A percentile compares a stretch with the other conserved stretches of the same genome.
phyloP scores from a whole-genome alignment of 1,139 yeast genomes.

The Saccharomyces hybrid region DNA sequence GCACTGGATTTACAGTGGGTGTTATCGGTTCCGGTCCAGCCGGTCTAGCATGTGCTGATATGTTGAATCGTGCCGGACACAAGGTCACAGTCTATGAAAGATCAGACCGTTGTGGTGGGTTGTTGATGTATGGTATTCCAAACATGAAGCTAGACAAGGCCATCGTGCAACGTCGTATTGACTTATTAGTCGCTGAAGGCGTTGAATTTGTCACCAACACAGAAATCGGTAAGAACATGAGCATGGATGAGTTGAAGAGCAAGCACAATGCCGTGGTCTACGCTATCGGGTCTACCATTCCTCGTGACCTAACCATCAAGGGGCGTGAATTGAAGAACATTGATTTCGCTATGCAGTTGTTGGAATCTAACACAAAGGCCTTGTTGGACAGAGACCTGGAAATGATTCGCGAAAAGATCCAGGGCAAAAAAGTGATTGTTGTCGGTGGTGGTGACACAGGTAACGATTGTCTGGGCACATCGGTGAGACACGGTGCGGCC shows the following conservation, averaged over 20 bases:
- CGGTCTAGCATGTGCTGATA: slow-evolving; percentile 94
- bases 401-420: slow-evolving; percentile 60
- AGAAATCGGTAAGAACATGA: slow-evolving; percentile 74
- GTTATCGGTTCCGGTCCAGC: slow-evolving; percentile 95
- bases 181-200: slow-evolving; percentile 86
- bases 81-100: slow-evolving; percentile 85
- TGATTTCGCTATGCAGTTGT: slow-evolving; percentile 89
- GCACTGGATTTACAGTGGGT: slow-evolving; percentile 83
- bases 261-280: slow-evolving; percentile 75
- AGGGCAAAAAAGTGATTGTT: slow-evolving; percentile 86
- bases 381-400: slow-evolving; percentile 75
- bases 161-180: slow-evolving; percentile 87
- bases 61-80: slow-evolving; percentile 94
- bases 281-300: slow-evolving; percentile 95
- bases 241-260: slow-evolving; percentile 59
- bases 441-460: slow-evolving; percentile 99
- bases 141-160: slow-evolving; percentile 96
- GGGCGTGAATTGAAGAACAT: slow-evolving; percentile 88
- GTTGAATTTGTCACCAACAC: slow-evolving; percentile 67
- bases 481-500: slow-evolving; percentile 94
- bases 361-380: slow-evolving; percentile 84
- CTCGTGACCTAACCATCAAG: slow-evolving; percentile 89
- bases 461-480: slow-evolving; percentile 96
- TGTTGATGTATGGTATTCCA: slow-evolving; percentile 98
- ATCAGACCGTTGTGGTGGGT: slow-evolving; percentile 92